Evolutionary conservation across 2,329 filamentous ascomycete genomes (phyloP).

Genomic region (Talaromyces albobiverticillius): DNA sequence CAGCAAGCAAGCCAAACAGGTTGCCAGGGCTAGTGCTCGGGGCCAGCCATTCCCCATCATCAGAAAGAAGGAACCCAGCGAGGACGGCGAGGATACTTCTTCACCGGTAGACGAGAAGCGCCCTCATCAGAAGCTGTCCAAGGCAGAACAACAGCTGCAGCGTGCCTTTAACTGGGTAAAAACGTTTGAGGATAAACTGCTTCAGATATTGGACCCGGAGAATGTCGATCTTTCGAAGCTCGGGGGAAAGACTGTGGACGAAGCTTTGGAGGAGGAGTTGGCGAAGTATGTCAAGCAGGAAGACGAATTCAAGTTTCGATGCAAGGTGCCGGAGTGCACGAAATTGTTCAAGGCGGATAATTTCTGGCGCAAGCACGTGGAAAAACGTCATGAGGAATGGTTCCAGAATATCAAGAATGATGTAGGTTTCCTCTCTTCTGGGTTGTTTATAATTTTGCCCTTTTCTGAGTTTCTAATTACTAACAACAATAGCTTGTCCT

Average conservation of each 20-base stretch:
- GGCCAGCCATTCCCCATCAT: slow-evolving; percentile 81
- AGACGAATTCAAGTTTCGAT: slow-evolving; percentile 94
- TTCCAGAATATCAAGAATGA: slow-evolving; percentile 75
- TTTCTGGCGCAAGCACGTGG: slow-evolving; percentile 97
- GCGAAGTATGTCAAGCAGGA: slow-evolving; percentile 91
- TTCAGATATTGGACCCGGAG: slow-evolving; percentile 88
- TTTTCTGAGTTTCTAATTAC: neutral
- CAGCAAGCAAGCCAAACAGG: slow-evolving; percentile 76
- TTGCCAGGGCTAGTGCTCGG: slow-evolving; percentile 77
- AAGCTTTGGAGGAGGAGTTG: slow-evolving; percentile 83
- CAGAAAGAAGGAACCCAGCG: slow-evolving; percentile 67
- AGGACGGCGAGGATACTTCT: slow-evolving; percentile 63
- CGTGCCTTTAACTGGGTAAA: slow-evolving; percentile 98
- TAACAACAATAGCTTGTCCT: slow-evolving; percentile 66
- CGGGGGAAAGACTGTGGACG: slow-evolving; percentile 81
- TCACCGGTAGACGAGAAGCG: slow-evolving; percentile 71
- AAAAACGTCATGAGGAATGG: slow-evolving; percentile 93
- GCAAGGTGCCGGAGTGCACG: slow-evolving; percentile 91
- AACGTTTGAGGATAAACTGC: slow-evolving; percentile 95
- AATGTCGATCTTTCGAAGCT: slow-evolving; percentile 84
- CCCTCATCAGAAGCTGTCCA: slow-evolving; percentile 66
- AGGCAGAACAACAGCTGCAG: slow-evolving; percentile 86
- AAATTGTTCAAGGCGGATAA: slow-evolving; percentile 97
- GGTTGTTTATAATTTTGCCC: neutral
- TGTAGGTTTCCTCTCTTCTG: slow-evolving; percentile 54